Percentiles rank a stretch among this genome's conserved stretches.
phyloP scores from a whole-genome alignment of 2,329 filamentous ascomycete genomes.

The Colletotrichum siamense region DNA sequence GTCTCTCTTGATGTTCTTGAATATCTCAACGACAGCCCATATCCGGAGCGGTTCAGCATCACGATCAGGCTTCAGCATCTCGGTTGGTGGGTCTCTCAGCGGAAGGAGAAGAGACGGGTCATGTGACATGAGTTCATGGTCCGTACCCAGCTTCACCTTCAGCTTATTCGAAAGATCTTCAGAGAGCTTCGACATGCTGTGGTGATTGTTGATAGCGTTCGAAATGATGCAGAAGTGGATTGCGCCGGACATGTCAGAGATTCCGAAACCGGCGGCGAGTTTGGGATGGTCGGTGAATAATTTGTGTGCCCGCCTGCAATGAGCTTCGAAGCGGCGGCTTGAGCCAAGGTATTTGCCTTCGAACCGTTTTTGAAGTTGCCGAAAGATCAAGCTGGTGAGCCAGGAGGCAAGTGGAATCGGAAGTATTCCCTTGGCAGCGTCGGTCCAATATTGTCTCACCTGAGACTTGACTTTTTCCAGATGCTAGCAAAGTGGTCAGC shows the following conservation, averaged over 20 bases:
- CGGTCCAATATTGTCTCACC: neutral
- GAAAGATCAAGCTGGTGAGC: neutral
- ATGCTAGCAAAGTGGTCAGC: too few relatives aligned
- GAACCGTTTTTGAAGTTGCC: neutral
- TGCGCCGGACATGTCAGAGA: neutral
- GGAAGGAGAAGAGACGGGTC: neutral
- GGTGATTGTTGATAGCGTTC: neutral
- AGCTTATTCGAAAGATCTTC: neutral
- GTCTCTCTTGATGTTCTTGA: neutral
- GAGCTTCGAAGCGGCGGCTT: neutral
- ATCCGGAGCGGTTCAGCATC: neutral
- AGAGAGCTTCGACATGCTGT: neutral
- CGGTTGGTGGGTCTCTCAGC: neutral
- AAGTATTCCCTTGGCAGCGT: neutral
- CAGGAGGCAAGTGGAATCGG: neutral
- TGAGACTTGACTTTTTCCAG: neutral
- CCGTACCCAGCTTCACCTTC: too few relatives aligned
- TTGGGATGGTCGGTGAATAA: neutral
- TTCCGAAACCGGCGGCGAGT: neutral
- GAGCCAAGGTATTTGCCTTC: neutral
- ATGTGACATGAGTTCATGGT: too few relatives aligned
- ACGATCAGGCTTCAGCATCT: neutral
- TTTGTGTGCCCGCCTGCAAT: neutral
- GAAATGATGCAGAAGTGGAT: neutral
- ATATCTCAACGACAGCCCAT: neutral